These are phyloP conservation scores for Serpula lacrymans DNA, from an alignment of 768 basidiomycete genomes.

Conservation along the genomic window DNA sequence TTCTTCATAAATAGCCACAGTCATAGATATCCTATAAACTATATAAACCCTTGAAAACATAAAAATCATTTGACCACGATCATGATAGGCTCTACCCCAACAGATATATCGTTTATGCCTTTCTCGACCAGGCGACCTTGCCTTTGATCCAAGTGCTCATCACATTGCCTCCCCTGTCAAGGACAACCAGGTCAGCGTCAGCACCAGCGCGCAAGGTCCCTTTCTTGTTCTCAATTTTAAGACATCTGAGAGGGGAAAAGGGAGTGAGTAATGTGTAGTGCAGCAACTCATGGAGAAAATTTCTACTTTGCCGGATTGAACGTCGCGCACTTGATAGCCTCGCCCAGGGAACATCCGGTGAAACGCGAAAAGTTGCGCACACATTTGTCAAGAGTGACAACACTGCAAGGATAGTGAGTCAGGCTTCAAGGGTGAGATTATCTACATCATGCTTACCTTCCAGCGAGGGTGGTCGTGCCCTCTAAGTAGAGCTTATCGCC, in stretches of 20 bases:
- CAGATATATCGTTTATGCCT: neutral
- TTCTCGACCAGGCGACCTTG: constrained; percentile 60
- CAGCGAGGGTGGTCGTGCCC: constrained; percentile 85
- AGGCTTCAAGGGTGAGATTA: neutral
- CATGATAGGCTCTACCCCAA: neutral
- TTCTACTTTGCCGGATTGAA: constrained; percentile 77
- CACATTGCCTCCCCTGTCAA: constrained; percentile 64
- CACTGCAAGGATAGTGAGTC: constrained; percentile 38
- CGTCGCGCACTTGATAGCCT: constrained; percentile 85
- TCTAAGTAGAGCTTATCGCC: constrained; percentile 79
- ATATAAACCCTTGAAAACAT: neutral
- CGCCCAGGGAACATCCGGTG: constrained; percentile 77
- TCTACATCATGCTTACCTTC: constrained; percentile 65
- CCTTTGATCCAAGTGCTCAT: constrained; percentile 77
- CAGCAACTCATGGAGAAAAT: neutral
- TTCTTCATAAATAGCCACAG: too few species aligned
- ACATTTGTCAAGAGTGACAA: constrained; percentile 80
- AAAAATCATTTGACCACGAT: neutral
- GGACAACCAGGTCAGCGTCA: constrained; percentile 81
- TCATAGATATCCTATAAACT: too few species aligned
- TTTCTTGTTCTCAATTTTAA: constrained; percentile 76
- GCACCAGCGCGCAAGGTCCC: constrained; percentile 80
- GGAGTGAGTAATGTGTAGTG: neutral
- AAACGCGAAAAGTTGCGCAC: constrained; percentile 83
- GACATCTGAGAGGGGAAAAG: constrained; percentile 43